phyloP scores from a whole-genome alignment of 2,329 filamentous ascomycete species.

The Exophiala dermatitidis region DNA sequence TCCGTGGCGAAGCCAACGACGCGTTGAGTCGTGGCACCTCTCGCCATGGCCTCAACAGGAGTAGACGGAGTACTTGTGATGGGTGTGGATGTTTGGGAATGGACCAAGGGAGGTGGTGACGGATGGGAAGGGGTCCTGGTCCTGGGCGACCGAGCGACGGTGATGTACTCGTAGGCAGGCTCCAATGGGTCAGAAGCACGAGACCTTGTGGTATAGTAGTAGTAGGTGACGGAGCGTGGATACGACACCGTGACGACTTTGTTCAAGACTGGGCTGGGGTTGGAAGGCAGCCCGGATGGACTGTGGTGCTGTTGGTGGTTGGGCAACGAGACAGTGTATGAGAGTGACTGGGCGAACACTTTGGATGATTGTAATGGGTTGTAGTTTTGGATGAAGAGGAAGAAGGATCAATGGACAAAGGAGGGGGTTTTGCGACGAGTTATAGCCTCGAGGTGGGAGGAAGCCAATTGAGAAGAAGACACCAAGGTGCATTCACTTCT shows the following conservation, averaged over 20 bases:
- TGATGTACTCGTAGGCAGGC: constrained; percentile 19
- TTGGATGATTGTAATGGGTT: neutral
- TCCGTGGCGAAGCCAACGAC: constrained; percentile 26
- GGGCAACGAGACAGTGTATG: neutral
- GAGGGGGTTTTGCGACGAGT: constrained; percentile 10
- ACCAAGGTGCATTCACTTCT: constrained; percentile 8
- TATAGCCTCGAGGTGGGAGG: constrained; percentile 18
- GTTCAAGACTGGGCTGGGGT: neutral
- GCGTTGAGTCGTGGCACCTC: constrained; percentile 16
- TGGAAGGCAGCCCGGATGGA: constrained; percentile 13
- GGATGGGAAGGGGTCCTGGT: constrained; percentile 5
- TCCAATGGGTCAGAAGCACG: constrained; percentile 8
- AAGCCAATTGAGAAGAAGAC: constrained; percentile 16
- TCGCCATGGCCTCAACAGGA: constrained; percentile 18
- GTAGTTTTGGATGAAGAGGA: constrained; percentile 1
- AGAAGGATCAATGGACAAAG: constrained; percentile 6
- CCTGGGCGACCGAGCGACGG: constrained; percentile 17
- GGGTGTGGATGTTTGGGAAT: constrained; percentile 21
- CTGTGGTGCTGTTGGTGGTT: constrained; percentile 2
- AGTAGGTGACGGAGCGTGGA: constrained; percentile 24
- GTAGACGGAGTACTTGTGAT: constrained; percentile 8
- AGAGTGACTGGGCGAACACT: constrained; percentile 1
- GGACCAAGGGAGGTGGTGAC: constrained; percentile 15
- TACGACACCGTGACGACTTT: constrained; percentile 23
- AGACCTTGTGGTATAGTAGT: constrained; percentile 20